A percentile compares a stretch with the other conserved stretches of the same genome.
phyloP scores from a whole-genome alignment of 2,329 filamentous ascomycete genomes.

The Calonectria naviculata region DNA sequence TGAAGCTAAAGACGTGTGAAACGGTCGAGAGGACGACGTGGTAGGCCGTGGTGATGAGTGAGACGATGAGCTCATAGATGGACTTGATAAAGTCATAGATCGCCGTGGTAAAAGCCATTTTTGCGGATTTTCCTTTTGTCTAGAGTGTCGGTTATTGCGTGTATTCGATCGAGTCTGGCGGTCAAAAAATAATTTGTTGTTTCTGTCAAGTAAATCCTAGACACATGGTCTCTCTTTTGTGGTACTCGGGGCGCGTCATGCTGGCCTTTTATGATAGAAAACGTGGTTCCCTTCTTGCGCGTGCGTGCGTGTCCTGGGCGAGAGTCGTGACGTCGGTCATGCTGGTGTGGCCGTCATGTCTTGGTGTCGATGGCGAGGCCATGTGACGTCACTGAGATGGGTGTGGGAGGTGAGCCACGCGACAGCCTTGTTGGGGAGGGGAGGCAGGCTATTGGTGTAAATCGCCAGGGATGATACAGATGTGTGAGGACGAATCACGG shows the following conservation, averaged over 20 bases:
- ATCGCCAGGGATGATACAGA: not conserved
- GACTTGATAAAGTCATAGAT: slow-evolving; percentile 52
- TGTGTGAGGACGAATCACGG: not conserved
- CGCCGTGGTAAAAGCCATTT: slow-evolving; percentile 49
- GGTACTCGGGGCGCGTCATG: not conserved
- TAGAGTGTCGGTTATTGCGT: not conserved
- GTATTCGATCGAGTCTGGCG: not conserved
- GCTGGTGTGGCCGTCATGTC: slow-evolving; percentile 33
- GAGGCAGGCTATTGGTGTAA: not conserved
- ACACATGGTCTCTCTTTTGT: not conserved
- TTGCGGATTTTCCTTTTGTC: slow-evolving; percentile 17
- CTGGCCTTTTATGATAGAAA: slow-evolving; percentile 4
- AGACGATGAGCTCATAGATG: slow-evolving; percentile 54
- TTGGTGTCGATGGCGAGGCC: slow-evolving; percentile 24
- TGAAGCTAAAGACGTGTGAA: slow-evolving; percentile 47
- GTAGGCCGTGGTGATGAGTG: slow-evolving; percentile 49
- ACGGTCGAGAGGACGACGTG: slow-evolving; percentile 47
- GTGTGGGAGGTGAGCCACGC: slow-evolving; percentile 27
- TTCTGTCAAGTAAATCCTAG: slow-evolving; percentile 1
- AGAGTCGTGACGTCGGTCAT: slow-evolving; percentile 43
- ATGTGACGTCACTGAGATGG: slow-evolving; percentile 39
- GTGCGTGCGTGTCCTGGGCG: not conserved
- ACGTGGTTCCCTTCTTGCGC: not conserved
- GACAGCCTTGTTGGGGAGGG: slow-evolving; percentile 16
- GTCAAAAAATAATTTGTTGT: not conserved